Evolutionary conservation across 163 green algal species (phyloP).

Genomic region (Smithsoniella earleae): DNA sequence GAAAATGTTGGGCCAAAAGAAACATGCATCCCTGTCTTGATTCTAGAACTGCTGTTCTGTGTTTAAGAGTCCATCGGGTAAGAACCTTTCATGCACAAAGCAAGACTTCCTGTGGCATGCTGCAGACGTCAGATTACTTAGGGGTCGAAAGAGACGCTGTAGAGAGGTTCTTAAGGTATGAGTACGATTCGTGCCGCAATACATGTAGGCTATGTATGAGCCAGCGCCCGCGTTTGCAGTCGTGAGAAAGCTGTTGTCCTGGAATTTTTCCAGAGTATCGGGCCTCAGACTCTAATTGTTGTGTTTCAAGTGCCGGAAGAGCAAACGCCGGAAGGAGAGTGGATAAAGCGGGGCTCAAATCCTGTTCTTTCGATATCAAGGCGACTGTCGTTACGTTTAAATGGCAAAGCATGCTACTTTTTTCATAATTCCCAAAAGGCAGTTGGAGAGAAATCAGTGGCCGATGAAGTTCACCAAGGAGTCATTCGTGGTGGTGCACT

Average conservation of each 20-base stretch:
- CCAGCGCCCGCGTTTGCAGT: conserved; percentile 6
- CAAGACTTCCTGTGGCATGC: not conserved
- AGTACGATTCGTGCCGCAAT: not conserved
- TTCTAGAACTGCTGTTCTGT: too few relatives aligned
- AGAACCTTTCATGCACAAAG: not conserved
- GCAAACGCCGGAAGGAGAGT: conserved; percentile 26
- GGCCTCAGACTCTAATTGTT: conserved; percentile 21
- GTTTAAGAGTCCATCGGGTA: not conserved
- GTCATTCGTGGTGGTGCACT: conserved; percentile 1
- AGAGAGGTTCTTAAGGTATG: conserved; percentile 15
- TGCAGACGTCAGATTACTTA: conserved; percentile 1
- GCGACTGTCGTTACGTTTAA: not conserved
- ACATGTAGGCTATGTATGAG: not conserved
- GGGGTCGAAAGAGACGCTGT: not conserved
- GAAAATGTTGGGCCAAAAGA: not conserved
- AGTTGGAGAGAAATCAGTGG: conserved; percentile 10
- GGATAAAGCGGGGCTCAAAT: conserved; percentile 21
- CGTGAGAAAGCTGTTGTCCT: not conserved
- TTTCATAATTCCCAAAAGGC: conserved; percentile 1
- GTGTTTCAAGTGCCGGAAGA: conserved; percentile 20
- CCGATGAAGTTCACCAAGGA: conserved; percentile 13
- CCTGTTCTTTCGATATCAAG: not conserved
- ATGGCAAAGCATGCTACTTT: conserved; percentile 27
- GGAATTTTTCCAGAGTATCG: conserved; percentile 1
- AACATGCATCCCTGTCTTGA: too few relatives aligned